Base-by-base conservation (phyloP, 495 filamentous ascomycete species). In the Diplogelasinospora grovesii region DNA sequence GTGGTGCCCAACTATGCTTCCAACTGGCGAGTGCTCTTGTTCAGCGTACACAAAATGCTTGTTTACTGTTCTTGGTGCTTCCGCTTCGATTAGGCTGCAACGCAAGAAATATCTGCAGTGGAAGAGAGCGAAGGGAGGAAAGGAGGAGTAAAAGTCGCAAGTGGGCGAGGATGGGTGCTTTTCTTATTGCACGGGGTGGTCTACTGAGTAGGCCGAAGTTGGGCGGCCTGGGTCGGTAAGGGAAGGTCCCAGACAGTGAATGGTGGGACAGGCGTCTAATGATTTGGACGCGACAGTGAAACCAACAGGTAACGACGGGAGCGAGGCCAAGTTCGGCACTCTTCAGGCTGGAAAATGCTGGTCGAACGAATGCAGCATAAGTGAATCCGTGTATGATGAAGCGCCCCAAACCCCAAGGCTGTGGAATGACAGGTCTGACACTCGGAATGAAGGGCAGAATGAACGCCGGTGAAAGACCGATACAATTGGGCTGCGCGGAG, bases 151-250 rank as follows among this genome's bases (percentile, higher is more conserved):
- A 43, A 25, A 34, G 36, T 39, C 33, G 35, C 37, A 40, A 26
- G 42, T 31, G 31, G n/a, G n/a, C 41, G 31, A 45, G 45, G 54
- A 26, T 39, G 49, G 38, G 54, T 39, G 51, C 43, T 46, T 48
- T 43, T 58, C 56, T 61, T 61, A 59, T 57, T 53, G 52, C 50
- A 36, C 48, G 32, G 35, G 35, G 25, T 22, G 55, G 50, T 45
- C 53, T 51, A 27, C 22, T 28, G 38, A 33, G 31, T 35, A 20
- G 54, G 54, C 45, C 41, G 52, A 48, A 44, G 51, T 48, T 27
- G 28, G 49, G 40, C 15, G 52, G 58, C 50, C 54, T 33, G 45
- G 37, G n/a, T 43, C 33, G 36, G 27, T 25, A 30, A 38, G 48
- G 42, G 43, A 46, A 19, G 23, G 39, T 8, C 22, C 21, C 16